Conservation (phyloP, 1,284 basidiomycete genomes). For the Cystobasidium pallidum region DNA sequence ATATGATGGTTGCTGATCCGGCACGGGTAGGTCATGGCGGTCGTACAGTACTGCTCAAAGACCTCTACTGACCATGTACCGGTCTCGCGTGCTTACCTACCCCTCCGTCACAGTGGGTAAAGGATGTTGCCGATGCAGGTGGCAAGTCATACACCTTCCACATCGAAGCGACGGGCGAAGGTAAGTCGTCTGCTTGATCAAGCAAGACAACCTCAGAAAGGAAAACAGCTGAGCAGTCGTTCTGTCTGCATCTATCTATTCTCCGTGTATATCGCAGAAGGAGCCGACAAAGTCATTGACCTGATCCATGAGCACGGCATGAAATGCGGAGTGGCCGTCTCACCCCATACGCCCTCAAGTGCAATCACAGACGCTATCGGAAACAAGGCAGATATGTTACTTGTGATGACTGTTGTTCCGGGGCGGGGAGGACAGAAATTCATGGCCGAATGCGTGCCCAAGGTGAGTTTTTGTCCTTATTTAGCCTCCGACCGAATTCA, state of each 20-base stretch:
- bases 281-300: constrained; percentile 73
- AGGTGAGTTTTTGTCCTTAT: constrained; percentile 56
- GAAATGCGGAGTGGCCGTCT: constrained; percentile 92
- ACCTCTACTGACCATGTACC: not conserved
- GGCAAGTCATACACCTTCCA: constrained; percentile 97
- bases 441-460: constrained; percentile 86
- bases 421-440: constrained; percentile 97
- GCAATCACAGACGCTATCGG: constrained; percentile 83
- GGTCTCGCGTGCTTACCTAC: not conserved
- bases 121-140: constrained; percentile 92
- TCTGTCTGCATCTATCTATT: constrained; percentile 17
- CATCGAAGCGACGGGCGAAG: constrained; percentile 74
- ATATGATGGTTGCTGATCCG: constrained; percentile 99
- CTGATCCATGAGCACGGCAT: constrained; percentile 75
- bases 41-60: not conserved
- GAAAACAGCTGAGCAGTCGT: not conserved
- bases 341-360: constrained; percentile 82
- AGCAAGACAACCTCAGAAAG: not conserved
- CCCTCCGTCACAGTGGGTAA: constrained; percentile 73
- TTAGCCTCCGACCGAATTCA: too few relatives aligned
- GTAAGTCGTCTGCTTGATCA: constrained; percentile 61
- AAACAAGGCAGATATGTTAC: constrained; percentile 80
- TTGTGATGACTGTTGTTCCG: constrained; percentile 97
- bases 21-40: constrained; percentile 66
- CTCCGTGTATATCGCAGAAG: constrained; percentile 60